Conservation (phyloP, 2,329 filamentous ascomycete genomes). For the Myriosclerotinia duriaeana region DNA sequence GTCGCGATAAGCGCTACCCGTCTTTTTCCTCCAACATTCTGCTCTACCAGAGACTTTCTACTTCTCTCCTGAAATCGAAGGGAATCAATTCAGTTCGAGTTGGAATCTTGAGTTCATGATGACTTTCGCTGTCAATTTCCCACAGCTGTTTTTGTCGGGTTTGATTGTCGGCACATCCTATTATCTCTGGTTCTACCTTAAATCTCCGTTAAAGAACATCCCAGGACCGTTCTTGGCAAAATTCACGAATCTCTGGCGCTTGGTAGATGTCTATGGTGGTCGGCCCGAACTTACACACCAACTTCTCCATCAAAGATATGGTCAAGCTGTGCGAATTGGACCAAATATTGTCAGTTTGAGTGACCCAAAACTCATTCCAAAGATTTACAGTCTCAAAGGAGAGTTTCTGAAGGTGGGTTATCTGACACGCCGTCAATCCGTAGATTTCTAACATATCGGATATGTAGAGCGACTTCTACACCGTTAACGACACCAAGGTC, state of each 20-base stretch:
- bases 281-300: slow-evolving; percentile 28
- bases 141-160: not conserved
- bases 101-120: not conserved
- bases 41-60: not conserved
- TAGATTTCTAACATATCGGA: not conserved
- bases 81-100: not conserved
- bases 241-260: slow-evolving; percentile 37
- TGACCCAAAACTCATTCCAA: slow-evolving; percentile 30
- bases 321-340: slow-evolving; percentile 32
- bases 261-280: slow-evolving; percentile 30
- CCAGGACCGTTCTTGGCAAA: slow-evolving; percentile 37
- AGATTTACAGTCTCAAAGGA: slow-evolving; percentile 28
- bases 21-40: not conserved
- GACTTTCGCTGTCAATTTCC: not conserved
- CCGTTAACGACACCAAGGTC: slow-evolving; percentile 31
- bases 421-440: not conserved
- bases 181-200: slow-evolving; percentile 22
- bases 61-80: not conserved
- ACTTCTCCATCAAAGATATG: slow-evolving; percentile 33
- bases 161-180: not conserved
- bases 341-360: slow-evolving; percentile 36
- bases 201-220: slow-evolving; percentile 28
- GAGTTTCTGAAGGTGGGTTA: slow-evolving; percentile 31
- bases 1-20: too few relatives aligned
- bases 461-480: slow-evolving; percentile 32